Evolutionary conservation across 352 stramenopile genomes (phyloP), one percentile per base, ranked within the genome.

Genomic region (Plasmopara muralis): DNA sequence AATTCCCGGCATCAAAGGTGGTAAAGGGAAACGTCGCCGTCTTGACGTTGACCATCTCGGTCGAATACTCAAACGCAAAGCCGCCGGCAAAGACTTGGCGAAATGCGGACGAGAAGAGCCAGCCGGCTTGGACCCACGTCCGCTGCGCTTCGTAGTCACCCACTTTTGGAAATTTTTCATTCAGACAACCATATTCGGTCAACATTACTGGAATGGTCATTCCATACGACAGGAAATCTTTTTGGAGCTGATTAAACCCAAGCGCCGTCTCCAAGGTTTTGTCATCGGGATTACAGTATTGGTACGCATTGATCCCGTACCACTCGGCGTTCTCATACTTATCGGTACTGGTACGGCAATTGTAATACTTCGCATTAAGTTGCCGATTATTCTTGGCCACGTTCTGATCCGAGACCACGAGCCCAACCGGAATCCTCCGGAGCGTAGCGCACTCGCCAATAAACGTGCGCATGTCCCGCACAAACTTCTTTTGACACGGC

Each of bases 401-500:
- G 43, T 87, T 50, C 3, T 61, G 59, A 43, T 93, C 82, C 1
- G 83, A 77, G 16, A 86, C 67, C 10, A 89, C 77, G 9, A 90
- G 66, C 3, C 87, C 87, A 12, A 96, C 71, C 0, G 85, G 82
- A 38, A 96, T 74, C 16, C 72, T 10, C 0, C 87, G 76, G 33
- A 88, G 69, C 47, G 59, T 76, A 6, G 53, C 62, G 43, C 86
- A 96, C 6, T 44, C 43, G 6, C 48, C 55, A 6, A 90, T 57
- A 62, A 84, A 96, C 5, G 47, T 55, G 12, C 85, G 53, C 82
- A 95, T 95, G 47, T 96, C 87, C 0, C 73, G 60, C 43, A 95
- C 62, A 45, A 95, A 93, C 53, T 93, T 93, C 64, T 96, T 96
- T 42, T 92, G 77, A 58, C 87, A 95, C 1, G 86, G 77, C 5